Evolutionary conservation across 2,329 filamentous ascomycete species (phyloP).

Genomic region (Xylogone sp.): DNA sequence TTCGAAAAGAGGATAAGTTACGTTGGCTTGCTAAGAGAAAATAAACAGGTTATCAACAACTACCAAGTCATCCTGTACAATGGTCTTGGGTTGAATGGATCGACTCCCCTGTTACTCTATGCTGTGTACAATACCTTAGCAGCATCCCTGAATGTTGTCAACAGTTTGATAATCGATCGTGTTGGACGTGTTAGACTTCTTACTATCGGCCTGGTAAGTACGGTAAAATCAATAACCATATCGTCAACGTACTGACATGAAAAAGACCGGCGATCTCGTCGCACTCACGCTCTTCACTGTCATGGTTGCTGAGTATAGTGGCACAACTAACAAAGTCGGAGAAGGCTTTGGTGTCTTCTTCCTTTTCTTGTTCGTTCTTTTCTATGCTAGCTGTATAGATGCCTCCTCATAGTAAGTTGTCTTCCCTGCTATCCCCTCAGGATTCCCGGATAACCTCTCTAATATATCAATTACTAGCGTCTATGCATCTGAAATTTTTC

Average conservation of each 20-base stretch:
- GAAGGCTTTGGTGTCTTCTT: constrained; percentile 1
- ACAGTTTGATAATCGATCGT: neutral
- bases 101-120: constrained; percentile 1
- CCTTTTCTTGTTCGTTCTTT: neutral
- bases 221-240: neutral
- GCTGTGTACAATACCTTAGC: neutral
- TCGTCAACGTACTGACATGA: neutral
- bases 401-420: neutral
- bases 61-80: neutral
- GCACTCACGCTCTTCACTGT: neutral
- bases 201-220: neutral
- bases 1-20: neutral
- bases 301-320: neutral
- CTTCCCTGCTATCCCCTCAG: neutral
- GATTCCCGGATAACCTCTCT: too few relatives aligned
- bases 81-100: neutral
- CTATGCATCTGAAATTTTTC: constrained; percentile 29
- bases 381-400: neutral
- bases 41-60: constrained; percentile 5
- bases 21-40: neutral
- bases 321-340: constrained; percentile 1
- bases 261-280: neutral
- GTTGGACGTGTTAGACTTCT: constrained; percentile 1
- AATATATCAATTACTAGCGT: too few relatives aligned
- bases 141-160: neutral